Percentiles rank a stretch among this genome's conserved stretches.
These are phyloP conservation scores for Eucalyptus globulus DNA, from an alignment of 345 rosid genomes.

Conservation along the genomic window DNA sequence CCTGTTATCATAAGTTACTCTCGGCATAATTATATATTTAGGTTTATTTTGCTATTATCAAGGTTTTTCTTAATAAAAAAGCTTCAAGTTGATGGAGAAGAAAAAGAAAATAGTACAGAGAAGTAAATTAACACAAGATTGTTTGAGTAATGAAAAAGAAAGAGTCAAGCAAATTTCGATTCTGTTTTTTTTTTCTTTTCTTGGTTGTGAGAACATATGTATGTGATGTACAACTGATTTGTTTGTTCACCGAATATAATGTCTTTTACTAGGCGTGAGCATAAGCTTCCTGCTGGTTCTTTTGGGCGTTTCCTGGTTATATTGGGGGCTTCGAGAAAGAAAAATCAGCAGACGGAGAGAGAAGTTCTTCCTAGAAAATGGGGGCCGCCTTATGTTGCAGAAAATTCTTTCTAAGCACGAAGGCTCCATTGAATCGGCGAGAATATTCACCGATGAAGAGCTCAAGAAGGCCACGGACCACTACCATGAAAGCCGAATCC, in stretches of 20 bases:
- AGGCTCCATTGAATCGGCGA: background rate
- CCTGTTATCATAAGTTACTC: background rate
- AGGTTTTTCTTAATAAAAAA: background rate
- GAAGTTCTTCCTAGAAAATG: conserved; percentile 8
- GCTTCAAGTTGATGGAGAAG: background rate
- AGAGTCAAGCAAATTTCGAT: too few relatives aligned
- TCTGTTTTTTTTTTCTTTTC: background rate
- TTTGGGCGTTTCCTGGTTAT: background rate
- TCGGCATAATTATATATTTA: background rate
- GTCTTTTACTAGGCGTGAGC: background rate
- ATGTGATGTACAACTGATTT: background rate
- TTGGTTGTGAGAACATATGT: background rate
- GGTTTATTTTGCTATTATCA: background rate
- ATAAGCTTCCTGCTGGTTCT: background rate
- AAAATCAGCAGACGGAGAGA: background rate
- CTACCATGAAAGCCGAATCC: conserved; percentile 9
- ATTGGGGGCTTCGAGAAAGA: background rate
- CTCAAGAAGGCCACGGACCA: conserved; percentile 24
- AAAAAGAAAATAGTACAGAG: background rate
- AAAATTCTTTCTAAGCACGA: background rate
- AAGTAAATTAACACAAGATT: background rate
- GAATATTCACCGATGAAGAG: conserved; percentile 19
- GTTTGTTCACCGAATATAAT: background rate
- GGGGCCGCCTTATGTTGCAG: conserved; percentile 15
- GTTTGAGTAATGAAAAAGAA: background rate